Base-by-base conservation (phyloP, 768 basidiomycete species). In the Leucocoprinus sp. region DNA sequence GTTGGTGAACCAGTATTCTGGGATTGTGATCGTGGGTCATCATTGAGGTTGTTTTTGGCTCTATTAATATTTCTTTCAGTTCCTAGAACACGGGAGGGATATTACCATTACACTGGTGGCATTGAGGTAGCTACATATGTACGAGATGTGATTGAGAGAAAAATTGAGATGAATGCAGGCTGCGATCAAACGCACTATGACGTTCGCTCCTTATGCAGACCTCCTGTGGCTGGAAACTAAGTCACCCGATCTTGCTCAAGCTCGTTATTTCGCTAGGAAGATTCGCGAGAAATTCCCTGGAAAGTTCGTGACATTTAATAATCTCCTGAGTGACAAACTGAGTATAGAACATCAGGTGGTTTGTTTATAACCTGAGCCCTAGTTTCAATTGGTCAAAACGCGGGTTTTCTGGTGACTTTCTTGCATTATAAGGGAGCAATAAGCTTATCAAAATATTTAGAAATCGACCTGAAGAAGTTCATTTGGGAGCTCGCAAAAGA, bases 221-320 rank as follows among this genome's bases (percentile, higher is more conserved):
- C 73, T 93, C 54, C 68, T 93, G 36, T 96, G 92, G 93, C 73
- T 93, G 35, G 93, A 95, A 68, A 96, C 93, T 2, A 92, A 89
- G 55, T 72, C 74, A n/a, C 92, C 93, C 7, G 75, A 91, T 58
- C 69, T 95, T 18, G 71, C 80, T 47, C 78, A 91, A 58, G 92
- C 92, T 2, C 71, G 78, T 26, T 75, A 70, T 24, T 91, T 93
- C 61, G 82, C 92, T 2, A 67, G 82, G 36, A 75, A 75, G 57
- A 86, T 93, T 54, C 69, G 84, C 43, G 76, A 75, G 51, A 70
- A 71, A 57, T 76, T 76, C 56, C 89, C 91, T 31, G 78, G 71
- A 50, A 90, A 88, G 82, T 82, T 50, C 43, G 72, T 56, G 26
- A 14, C 12, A 36, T 19, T 12, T 34, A 3, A 43, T 38, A 17